A percentile compares a stretch with the other conserved stretches of the same genome.
Evolutionary conservation across 257 asterid species (phyloP).

Genomic region (Forsythia suspensa): DNA sequence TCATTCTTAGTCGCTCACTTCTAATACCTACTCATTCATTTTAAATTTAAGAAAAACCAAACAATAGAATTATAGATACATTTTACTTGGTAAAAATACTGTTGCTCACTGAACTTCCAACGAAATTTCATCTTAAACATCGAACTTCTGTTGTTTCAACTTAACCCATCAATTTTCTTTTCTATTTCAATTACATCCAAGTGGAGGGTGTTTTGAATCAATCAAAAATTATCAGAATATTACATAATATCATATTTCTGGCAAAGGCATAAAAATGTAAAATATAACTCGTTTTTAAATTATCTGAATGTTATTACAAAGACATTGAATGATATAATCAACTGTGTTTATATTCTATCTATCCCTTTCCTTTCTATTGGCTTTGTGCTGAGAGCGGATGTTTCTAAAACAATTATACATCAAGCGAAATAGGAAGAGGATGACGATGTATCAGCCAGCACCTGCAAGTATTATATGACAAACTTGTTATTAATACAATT

Average conservation of each 20-base stretch:
- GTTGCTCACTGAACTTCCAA: too few species aligned
- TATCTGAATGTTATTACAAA: constrained; percentile 9
- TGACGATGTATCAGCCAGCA: constrained; percentile 90
- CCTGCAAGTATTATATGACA: constrained; percentile 53
- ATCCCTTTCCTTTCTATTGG: constrained; percentile 7
- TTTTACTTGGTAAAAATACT: too few species aligned
- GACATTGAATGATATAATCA: background rate
- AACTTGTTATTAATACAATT: background rate
- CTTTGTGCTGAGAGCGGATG: constrained; percentile 3
- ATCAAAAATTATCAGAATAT: background rate
- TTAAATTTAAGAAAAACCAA: too few species aligned
- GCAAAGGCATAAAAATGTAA: background rate
- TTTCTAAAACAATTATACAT: constrained; percentile 22
- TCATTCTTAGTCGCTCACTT: too few species aligned
- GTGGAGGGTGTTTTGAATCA: too few species aligned
- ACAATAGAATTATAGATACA: too few species aligned
- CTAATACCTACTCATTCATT: too few species aligned
- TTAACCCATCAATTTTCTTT: too few species aligned
- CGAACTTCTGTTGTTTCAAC: too few species aligned
- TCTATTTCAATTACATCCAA: background rate
- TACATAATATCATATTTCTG: background rate
- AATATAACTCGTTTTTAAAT: constrained; percentile 10
- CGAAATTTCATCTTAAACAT: background rate
- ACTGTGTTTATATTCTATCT: constrained; percentile 3
- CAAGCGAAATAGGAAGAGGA: constrained; percentile 98